Evolutionary conservation across 2,329 filamentous ascomycete species (phyloP).

Genomic region (Aspergillus quadrilineatus): DNA sequence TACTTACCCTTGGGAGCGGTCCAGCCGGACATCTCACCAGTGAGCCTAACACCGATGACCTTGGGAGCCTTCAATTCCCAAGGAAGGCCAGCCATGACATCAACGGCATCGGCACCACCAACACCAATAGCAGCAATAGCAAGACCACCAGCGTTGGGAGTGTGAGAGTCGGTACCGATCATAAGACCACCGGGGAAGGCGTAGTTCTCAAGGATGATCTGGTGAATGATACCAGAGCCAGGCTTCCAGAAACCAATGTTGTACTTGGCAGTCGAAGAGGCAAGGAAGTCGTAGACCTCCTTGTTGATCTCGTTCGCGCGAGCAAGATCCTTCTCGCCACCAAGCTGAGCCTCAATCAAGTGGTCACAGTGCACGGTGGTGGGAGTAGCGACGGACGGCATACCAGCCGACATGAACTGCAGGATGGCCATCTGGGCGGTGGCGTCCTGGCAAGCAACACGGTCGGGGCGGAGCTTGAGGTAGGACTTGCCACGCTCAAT

Average conservation of each 20-base stretch:
- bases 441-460: constrained; percentile 98
- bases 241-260: constrained; percentile 99
- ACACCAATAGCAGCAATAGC: constrained; percentile 95
- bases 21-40: constrained; percentile 86
- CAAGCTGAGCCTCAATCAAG: constrained; percentile 95
- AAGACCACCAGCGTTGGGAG: constrained; percentile 93
- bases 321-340: constrained; percentile 88
- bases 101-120: constrained; percentile 95
- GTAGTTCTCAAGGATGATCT: constrained; percentile 98
- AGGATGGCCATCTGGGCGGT: constrained; percentile 99
- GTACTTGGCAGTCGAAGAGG: constrained; percentile 94
- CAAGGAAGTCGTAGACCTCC: constrained; percentile 98
- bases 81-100: constrained; percentile 94
- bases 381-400: constrained; percentile 92
- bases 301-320: constrained; percentile 94
- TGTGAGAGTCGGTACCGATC: constrained; percentile 97
- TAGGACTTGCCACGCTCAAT: constrained; percentile 95
- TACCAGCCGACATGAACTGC: constrained; percentile 99
- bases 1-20: constrained; percentile 80
- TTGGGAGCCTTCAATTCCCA: constrained; percentile 99
- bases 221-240: constrained; percentile 98
- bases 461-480: constrained; percentile 92
- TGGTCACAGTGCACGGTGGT: constrained; percentile 98
- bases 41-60: constrained; percentile 93
- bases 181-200: constrained; percentile 97